Base-by-base conservation (phyloP, 2,329 filamentous ascomycete genomes). In the Emergomyces pasteurianus region DNA sequence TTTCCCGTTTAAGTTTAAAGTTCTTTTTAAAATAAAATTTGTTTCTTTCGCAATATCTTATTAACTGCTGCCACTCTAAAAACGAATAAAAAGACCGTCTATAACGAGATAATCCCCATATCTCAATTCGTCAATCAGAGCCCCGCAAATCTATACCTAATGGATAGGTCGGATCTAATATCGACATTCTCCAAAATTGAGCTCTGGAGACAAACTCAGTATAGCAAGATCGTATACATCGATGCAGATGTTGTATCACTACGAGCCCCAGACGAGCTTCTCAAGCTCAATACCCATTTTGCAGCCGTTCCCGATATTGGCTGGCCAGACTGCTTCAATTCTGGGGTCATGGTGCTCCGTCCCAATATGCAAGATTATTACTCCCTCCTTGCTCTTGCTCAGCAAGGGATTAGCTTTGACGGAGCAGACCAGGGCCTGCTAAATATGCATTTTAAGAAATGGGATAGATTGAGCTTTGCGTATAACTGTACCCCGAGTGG, bases 281-380 rank as follows among this genome's bases (percentile, higher is more conserved):
- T 99, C 71, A 81, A 86, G 21, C 73, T 85, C 49, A 76, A 83
- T 12, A 79, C 79, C 40, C 68, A 78, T 31, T 86, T 88, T 67
- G 84, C 85, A 31, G 85, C 94, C 1, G 91, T 89, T 12, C 92
- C 94, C 38, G 94, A 99, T 74, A 91, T 97, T 68, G 94, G 94
- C 67, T 99, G 94, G 94, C 94, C 94, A 40, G 94, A 99, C 76
- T 83, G 92, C 63, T 97, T 97, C 84, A 99, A 99, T 76, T 91
- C 89, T n/a, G 94, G 94, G 69, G 85, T 99, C 67, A 95, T 99
- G 90, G 90, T 91, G 42, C 76, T 99, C 62, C 87, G 82, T 18
- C 94, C 94, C 40, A 88, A 92, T 74, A 80, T 92, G 82, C 88
- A 87, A 61, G 92, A 95, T 66, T 97, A 92, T 75, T 87, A 90